Base-by-base conservation (phyloP, 768 basidiomycete genomes). In the Suillus subaureus region DNA sequence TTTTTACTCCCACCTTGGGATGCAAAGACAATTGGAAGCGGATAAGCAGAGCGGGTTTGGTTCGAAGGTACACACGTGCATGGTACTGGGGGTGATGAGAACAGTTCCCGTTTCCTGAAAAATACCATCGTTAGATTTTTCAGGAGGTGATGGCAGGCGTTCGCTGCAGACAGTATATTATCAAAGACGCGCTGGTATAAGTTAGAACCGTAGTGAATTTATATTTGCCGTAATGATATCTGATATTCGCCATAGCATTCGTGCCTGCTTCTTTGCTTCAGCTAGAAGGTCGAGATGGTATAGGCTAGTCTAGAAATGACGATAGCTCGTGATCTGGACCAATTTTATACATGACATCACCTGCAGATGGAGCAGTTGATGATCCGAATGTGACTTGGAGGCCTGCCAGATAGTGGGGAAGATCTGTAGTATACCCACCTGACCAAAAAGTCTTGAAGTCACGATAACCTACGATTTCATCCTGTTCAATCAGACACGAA, bases 1-100 rank as follows among this genome's bases (percentile, higher is more conserved):
- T 61, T 76, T 76, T 40, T 76, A 76, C 42, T 55, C 70, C 43
- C 71, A 61, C 33, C 72, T 76, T 15, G 75, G 75, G 8, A 76
- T 76, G 75, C 64, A 69, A 39, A 75, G 69, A 49, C 70, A 75
- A 61, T 51, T 63, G 4, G 43, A 52, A 16, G 63, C 49, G 13
- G 68, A 67, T 35, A 63, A 66, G 13, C 68, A 67, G 5, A 39
- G 47, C 60, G 42, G 58, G 37, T 45, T 72, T 61, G 75, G 71
- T 5, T 57, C 67, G 5, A 70, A 61, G 33, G 64, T 73, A 61
- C 69, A 62, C 57, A 70, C 69, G 37, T 71, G 67, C 1, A 42
- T 72, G 54, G 76, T 76, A 72, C 67, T 63, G 28, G 75, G 75
- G 45, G 65, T 78, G 45, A 49, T 76, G 58, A 51, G 55, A 35